Evolutionary conservation across 2,329 filamentous ascomycete genomes (phyloP).

Genomic region (Paecilomyces sp.): DNA sequence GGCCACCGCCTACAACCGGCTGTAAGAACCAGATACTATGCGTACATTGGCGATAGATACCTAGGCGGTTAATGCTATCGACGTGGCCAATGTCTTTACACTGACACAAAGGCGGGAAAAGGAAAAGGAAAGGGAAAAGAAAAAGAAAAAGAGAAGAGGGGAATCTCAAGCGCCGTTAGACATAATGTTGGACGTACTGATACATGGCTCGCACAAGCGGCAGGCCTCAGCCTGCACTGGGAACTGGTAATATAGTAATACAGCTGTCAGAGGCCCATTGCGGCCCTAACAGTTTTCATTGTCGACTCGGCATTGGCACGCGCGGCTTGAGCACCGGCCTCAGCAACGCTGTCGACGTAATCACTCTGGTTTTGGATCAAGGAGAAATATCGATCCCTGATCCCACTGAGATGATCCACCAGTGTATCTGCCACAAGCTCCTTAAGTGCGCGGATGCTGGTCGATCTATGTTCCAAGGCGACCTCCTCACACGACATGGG

Average conservation of each 20-base stretch:
- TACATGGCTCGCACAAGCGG: not conserved
- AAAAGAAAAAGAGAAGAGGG: not conserved
- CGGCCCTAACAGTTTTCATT: conserved; percentile 23
- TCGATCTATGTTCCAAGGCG: conserved; percentile 35
- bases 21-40: not conserved
- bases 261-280: conserved; percentile 21
- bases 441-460: conserved; percentile 56
- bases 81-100: not conserved
- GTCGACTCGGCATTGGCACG: conserved; percentile 23
- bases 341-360: conserved; percentile 23
- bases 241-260: not conserved
- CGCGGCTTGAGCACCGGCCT: conserved; percentile 23
- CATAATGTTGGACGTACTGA: not conserved
- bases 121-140: not conserved
- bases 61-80: not conserved
- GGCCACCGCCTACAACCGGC: not conserved
- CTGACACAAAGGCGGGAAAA: not conserved
- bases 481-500: conserved; percentile 36
- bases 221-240: not conserved
- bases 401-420: conserved; percentile 18
- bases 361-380: conserved; percentile 19
- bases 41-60: not conserved
- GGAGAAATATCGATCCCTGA: conserved; percentile 27
- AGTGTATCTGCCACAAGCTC: conserved; percentile 49
- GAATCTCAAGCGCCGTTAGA: not conserved